Evolutionary conservation across 2,329 filamentous ascomycete genomes (phyloP).

Genomic region (Seiridium unicorne): DNA sequence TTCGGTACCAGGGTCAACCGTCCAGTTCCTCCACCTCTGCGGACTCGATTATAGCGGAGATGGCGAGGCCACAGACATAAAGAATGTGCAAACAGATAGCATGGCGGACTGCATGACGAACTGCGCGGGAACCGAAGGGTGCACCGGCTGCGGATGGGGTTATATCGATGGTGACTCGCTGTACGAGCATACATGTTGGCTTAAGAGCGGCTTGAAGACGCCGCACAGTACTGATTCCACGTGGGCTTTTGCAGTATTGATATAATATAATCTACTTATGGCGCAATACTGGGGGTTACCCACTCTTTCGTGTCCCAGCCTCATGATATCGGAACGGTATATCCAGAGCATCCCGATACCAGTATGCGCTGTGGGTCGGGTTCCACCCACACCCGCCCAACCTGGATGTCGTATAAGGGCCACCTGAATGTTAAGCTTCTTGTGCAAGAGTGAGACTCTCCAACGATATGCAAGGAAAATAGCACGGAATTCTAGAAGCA

Average conservation of each 20-base stretch:
- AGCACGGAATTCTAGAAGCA: too few relatives aligned
- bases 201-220: constrained; percentile 36
- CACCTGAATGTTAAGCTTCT: too few relatives aligned
- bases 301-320: background rate
- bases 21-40: constrained; percentile 41
- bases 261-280: constrained; percentile 13
- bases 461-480: too few relatives aligned
- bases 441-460: too few relatives aligned
- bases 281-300: constrained; percentile 10
- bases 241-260: constrained; percentile 43
- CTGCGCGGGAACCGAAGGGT: constrained; percentile 37
- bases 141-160: constrained; percentile 44
- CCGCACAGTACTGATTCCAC: constrained; percentile 28
- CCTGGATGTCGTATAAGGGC: too few relatives aligned
- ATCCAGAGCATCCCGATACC: too few relatives aligned
- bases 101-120: constrained; percentile 43
- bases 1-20: constrained; percentile 35
- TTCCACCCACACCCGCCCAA: too few relatives aligned
- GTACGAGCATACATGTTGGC: constrained; percentile 39
- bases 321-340: background rate
- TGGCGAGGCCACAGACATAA: constrained; percentile 23
- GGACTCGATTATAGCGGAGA: constrained; percentile 43
- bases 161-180: constrained; percentile 37
- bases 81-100: constrained; percentile 34
- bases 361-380: too few relatives aligned